Base-by-base conservation (phyloP, 2,329 filamentous ascomycete genomes). In the Colletotrichum nymphaeae region DNA sequence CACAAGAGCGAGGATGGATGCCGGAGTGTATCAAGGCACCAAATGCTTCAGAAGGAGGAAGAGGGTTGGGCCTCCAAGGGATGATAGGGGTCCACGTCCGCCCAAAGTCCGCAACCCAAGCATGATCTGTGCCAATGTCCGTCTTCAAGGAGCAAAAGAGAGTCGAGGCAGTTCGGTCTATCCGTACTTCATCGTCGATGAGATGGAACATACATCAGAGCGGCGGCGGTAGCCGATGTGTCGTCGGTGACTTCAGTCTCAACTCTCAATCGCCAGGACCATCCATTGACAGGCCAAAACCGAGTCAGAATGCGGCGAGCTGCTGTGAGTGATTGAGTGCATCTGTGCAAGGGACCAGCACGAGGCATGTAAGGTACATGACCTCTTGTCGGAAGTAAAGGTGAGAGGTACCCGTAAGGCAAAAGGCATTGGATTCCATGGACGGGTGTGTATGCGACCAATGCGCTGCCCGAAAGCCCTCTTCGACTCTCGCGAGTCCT, bases 301-400 rank as follows among this genome's bases (percentile, higher is more conserved):
- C 63, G n/a, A 64, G 60, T 35, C 60, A 53, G 46, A 52, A 53
- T 55, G 30, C 30, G 26, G n/a, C 46, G n/a, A 16, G 62, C 30
- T 56, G 49, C 19, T 28, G 49, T 26, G 52, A 24, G 24, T 19
- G 28, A 24, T 42, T 16, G 32, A 22, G 63, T 49, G 32, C 24
- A 37, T 49, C 26, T 58, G 53, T 42, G 22, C 49, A 35, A 64
- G 49, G 14, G 35, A 56, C 49, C 28, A 24, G 22, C n/a, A 56
- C 9, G 11, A 26, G 42, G 42, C 42, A 49, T 49, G 42, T 49
- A 49, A 49, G 19, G 42, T 49, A 49, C 42, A 49, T 49, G 42
- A 19, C 7, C 42, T 35, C 22, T 63, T 53, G 64, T 68, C 63
- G 56, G 56, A 67, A 55, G 46, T 63, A 72, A 30, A 72, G 37